phyloP scores from a whole-genome alignment of 345 rosid genomes.

The Lenwebbia sp. region DNA sequence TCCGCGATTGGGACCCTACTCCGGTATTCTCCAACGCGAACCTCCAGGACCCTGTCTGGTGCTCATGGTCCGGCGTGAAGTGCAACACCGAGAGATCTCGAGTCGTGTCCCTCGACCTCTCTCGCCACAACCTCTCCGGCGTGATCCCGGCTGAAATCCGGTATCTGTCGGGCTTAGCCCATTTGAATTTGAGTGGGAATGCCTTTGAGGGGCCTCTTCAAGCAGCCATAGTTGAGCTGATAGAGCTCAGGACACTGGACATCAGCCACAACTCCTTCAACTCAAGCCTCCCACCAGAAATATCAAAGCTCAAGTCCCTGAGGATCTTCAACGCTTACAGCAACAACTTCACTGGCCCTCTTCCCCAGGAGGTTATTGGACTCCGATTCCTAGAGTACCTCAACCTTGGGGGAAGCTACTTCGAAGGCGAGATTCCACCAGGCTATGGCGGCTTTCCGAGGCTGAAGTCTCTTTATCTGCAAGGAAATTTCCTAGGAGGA shows the following conservation, averaged over 20 bases:
- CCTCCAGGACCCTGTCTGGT: constrained; percentile 41
- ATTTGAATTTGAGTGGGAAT: constrained; percentile 69
- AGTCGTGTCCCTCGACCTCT: constrained; percentile 62
- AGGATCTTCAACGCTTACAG: constrained; percentile 59
- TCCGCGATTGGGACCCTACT: constrained; percentile 53
- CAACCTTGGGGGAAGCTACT: constrained; percentile 93
- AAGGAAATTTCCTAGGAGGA: constrained; percentile 66
- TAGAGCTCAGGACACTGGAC: constrained; percentile 51
- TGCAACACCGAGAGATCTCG: constrained; percentile 42
- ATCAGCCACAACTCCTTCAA: constrained; percentile 77
- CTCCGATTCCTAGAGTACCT: constrained; percentile 63
- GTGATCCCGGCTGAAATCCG: constrained; percentile 45
- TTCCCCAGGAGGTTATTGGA: constrained; percentile 39
- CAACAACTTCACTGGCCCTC: constrained; percentile 60
- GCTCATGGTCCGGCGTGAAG: constrained; percentile 74
- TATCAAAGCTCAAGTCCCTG: constrained; percentile 67
- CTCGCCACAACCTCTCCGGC: constrained; percentile 64
- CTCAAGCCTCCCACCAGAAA: constrained; percentile 59
- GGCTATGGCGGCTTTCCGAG: constrained; percentile 49
- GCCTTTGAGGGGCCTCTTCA: constrained; percentile 52
- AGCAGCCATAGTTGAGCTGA: constrained; percentile 40
- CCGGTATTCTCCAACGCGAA: constrained; percentile 13
- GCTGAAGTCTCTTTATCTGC: constrained; percentile 46
- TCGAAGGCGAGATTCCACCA: constrained; percentile 58
- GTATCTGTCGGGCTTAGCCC: constrained; percentile 36